Base-by-base conservation (phyloP, 2,329 filamentous ascomycete species). In the Fusarium gaditjirri region DNA sequence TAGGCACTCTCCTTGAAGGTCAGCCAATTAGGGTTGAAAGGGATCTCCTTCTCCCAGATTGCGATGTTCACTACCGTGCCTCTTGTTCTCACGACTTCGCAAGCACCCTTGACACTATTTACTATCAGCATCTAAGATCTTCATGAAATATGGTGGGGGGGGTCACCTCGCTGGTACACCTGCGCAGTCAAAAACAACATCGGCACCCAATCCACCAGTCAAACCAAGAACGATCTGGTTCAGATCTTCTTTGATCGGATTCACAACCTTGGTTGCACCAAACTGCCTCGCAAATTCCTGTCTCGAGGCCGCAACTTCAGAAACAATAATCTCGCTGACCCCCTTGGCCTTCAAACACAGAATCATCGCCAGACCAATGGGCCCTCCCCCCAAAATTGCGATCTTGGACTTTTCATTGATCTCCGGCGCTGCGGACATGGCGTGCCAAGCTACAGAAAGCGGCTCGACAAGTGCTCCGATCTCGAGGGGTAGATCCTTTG, bases 1-100 rank as follows among this genome's bases (percentile, higher is more conserved):
- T 68, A 77, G 0, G 74, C 56, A 11, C 74, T 76, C 58, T 77
- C 76, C 17, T 76, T 77, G 57, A 68, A 76, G 0, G 76, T 77
- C 5, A 77, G 27, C 76, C 76, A 77, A 80, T 70, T 66, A 3
- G 75, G 74, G 33, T 77, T 78, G 44, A 77, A 77, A 0, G 74
- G 76, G 0, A 77, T 73, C 29, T 77, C 74, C 46, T 77, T 87
- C 74, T 90, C 88, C 88, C 88, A 91, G 6, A 92, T 87, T 0
- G 90, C 88, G n/a, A 92, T 85, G 67, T 92, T 92, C 5, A 92
- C 84, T 1, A 92, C 83, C 0, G 87, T 88, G 0, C 89, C 90
- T 39, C 86, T 82, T 1, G 84, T 82, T 53, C 84, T 82, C 6
- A 89, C 85, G 0, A 86, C 83, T 25, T 83, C 78, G 43, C 85